A percentile compares a stretch with the other conserved stretches of the same genome.
Conservation (phyloP, 768 basidiomycete species). For the Lactarius indigo region DNA sequence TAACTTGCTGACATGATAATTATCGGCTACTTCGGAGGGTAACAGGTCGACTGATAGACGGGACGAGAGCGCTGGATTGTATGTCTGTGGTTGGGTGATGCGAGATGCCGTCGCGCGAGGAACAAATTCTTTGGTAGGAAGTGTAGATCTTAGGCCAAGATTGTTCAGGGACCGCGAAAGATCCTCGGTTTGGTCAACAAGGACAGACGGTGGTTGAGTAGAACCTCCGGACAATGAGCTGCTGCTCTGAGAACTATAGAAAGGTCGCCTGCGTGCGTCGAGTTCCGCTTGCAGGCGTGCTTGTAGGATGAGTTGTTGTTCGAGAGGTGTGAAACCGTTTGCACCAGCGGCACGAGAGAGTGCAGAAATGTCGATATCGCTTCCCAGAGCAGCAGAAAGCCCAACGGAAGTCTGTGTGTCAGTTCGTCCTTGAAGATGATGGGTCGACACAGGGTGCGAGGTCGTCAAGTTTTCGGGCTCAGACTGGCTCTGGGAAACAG, state of each 20-base stretch:
- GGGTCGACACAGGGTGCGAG: conserved; percentile 11
- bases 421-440: conserved; percentile 14
- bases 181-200: conserved; percentile 10
- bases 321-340: conserved; percentile 25
- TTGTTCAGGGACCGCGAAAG: conserved; percentile 17
- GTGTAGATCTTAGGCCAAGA: conserved; percentile 20
- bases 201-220: conserved; percentile 4
- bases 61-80: conserved; percentile 4
- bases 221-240: conserved; percentile 2
- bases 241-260: conserved; percentile 19
- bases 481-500: conserved; percentile 18
- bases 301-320: conserved; percentile 27
- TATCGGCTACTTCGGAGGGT: conserved; percentile 5
- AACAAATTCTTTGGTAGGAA: conserved; percentile 24
- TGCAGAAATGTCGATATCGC: conserved; percentile 24
- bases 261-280: conserved; percentile 18
- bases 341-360: conserved; percentile 20
- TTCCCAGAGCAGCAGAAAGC: conserved; percentile 12
- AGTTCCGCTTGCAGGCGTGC: conserved; percentile 23
- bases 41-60: conserved; percentile 12
- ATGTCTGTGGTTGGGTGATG: conserved; percentile 1
- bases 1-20: conserved; percentile 3
- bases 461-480: conserved; percentile 6
- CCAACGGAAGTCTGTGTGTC: neutral
- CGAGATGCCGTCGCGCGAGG: conserved; percentile 21